Percentiles rank a stretch among this genome's conserved stretches.
These are phyloP conservation scores for Alternaria brassicae DNA, from an alignment of 2,329 filamentous ascomycete genomes.

Conservation along the genomic window DNA sequence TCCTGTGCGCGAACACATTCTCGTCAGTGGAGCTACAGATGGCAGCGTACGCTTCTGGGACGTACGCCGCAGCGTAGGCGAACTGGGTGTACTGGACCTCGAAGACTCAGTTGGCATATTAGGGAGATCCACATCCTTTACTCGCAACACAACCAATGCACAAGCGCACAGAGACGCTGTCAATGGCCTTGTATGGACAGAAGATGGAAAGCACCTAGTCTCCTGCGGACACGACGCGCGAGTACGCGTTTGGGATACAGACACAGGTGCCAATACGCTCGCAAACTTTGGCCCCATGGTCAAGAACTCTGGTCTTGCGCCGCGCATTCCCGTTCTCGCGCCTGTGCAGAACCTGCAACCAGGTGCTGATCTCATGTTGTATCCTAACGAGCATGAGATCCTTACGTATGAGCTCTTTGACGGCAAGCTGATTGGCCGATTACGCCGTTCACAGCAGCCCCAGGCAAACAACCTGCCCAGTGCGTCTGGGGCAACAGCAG, in stretches of 20 bases:
- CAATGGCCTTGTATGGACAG: constrained; percentile 85
- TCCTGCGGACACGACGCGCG: constrained; percentile 83
- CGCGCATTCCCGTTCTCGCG: constrained; percentile 57
- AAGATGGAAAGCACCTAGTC: constrained; percentile 77
- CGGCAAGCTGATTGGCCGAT: constrained; percentile 73
- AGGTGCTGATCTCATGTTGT: constrained; percentile 73
- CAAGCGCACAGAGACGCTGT: constrained; percentile 80
- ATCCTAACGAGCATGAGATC: constrained; percentile 78
- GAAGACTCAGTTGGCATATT: constrained; percentile 78
- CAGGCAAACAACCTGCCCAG: constrained; percentile 15
- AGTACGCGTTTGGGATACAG: constrained; percentile 86
- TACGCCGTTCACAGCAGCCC: constrained; percentile 67
- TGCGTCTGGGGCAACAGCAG: background rate
- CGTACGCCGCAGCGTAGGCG: constrained; percentile 77
- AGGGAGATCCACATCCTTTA: constrained; percentile 53
- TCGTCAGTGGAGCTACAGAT: constrained; percentile 85
- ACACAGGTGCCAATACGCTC: constrained; percentile 82
- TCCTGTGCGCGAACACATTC: constrained; percentile 76
- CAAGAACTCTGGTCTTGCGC: constrained; percentile 66
- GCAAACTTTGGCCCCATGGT: constrained; percentile 85
- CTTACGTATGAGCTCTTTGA: constrained; percentile 80
- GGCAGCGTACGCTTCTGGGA: constrained; percentile 88
- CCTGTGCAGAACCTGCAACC: constrained; percentile 66
- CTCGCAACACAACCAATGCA: constrained; percentile 45
- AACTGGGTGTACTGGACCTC: constrained; percentile 79